Conservation (phyloP, 106 monocot genomes). For the Apostasia shenzhenica region DNA sequence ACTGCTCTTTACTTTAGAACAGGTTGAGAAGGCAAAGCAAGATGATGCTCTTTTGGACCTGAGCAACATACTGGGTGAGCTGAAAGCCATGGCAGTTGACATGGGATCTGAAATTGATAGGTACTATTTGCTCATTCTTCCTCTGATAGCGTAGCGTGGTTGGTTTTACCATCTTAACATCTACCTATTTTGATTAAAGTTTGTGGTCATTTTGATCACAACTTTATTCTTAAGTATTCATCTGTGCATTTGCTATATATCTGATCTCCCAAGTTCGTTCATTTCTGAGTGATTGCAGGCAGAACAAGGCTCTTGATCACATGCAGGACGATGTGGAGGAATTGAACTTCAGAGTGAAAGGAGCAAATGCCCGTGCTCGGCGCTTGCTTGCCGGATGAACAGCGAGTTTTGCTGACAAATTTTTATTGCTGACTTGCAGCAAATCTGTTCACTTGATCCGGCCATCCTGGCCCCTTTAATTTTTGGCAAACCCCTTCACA, state of each 20-base stretch:
- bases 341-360: conserved; percentile 33
- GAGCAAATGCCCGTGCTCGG: conserved; percentile 30
- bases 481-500: too few species aligned
- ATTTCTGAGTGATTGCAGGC: conserved; percentile 19
- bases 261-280: too few species aligned
- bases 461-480: too few species aligned
- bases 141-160: too few species aligned
- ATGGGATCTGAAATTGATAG: conserved; percentile 70
- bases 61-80: conserved; percentile 49
- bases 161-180: too few species aligned
- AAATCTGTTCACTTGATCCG: too few species aligned
- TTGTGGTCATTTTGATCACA: too few species aligned
- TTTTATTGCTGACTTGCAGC: too few species aligned
- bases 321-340: conserved; percentile 35
- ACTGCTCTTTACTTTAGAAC: background rate
- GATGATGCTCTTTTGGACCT: conserved; percentile 62
- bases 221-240: too few species aligned
- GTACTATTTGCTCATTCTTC: conserved; percentile 5
- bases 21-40: conserved; percentile 21
- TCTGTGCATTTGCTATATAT: too few species aligned
- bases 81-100: conserved; percentile 71
- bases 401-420: too few species aligned
- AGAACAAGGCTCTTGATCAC: conserved; percentile 32
- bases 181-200: too few species aligned
- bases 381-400: conserved; percentile 11